Evolutionary conservation across 2,329 filamentous ascomycete genomes (phyloP), one percentile per base, ranked within the genome.

Genomic region (Ceratocystis ficicola): DNA sequence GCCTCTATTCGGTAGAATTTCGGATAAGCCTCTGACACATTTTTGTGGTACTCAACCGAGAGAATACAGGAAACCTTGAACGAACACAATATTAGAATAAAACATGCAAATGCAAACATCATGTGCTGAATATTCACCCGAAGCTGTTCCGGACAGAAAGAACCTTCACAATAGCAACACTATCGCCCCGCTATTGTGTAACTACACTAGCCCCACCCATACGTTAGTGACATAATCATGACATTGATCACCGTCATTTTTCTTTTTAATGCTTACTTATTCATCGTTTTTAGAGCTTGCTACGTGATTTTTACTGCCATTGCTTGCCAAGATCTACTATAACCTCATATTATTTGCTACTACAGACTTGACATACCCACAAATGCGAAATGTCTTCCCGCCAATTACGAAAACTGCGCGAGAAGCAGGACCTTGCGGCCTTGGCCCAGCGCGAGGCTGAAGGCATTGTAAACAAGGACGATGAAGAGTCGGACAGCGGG

Each of bases 391-490:
- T 82, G 80, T 81, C 80, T 22, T 81, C 74, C 66, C 74, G 80
- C 60, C 80, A 82, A 69, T 72, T 82, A 55, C 78, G 80, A 59
- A 82, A 79, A 72, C 74, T 82, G 44, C 79, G 79, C 66, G 77
- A 80, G 72, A 78, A 80, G 72, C 75, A 76, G 61, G 78, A 81
- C 70, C 73, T 79, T 17, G 75, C 77, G 69, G 50, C 60, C 7
- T 41, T 63, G 2, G 41, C 36, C 0, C 68, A 63, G 2, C 64
- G 69, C 6, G 68, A 72, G 12, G 65, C 71, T 5, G 62, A 62
- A 0, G 71, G 73, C 4, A 72, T 69, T 4, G 69, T 73, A 17
- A 72, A 72, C 62, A 74, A 76, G 17, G 73, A 73, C 1, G 70
- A 41, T 2, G 3, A 30, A n/a, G 71, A 66, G 12, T 70, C 70